Percentiles rank a stretch among this genome's conserved stretches.
Evolutionary conservation across 2,329 filamentous ascomycete species (phyloP).

Genomic region (Fusarium coicis): DNA sequence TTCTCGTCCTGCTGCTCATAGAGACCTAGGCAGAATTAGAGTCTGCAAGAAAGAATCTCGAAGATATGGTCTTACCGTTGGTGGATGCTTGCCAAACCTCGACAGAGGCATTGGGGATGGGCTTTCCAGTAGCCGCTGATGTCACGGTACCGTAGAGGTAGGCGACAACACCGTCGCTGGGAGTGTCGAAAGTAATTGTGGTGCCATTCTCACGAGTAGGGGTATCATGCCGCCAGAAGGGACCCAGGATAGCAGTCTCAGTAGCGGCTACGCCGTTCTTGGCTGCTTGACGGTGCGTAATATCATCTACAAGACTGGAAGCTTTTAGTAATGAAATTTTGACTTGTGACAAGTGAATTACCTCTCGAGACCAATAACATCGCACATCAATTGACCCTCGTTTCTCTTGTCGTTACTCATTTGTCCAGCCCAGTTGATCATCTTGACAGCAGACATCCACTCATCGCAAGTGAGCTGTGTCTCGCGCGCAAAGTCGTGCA

Average conservation of each 20-base stretch:
- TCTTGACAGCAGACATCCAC: slow-evolving; percentile 76
- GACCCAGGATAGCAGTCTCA: slow-evolving; percentile 82
- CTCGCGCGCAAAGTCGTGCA: slow-evolving; percentile 85
- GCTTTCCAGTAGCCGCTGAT: slow-evolving; percentile 69
- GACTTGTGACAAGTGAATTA: slow-evolving; percentile 30
- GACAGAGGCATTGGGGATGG: slow-evolving; percentile 72
- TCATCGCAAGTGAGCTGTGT: slow-evolving; percentile 83
- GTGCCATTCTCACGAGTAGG: slow-evolving; percentile 76
- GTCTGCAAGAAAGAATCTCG: rapidly evolving
- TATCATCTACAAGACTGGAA: slow-evolving; percentile 77
- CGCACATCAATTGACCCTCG: slow-evolving; percentile 77
- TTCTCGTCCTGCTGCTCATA: slow-evolving; percentile 79
- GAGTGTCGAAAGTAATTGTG: slow-evolving; percentile 68
- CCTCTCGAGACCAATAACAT: slow-evolving; percentile 79
- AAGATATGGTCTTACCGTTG: slow-evolving; percentile 60
- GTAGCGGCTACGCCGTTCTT: slow-evolving; percentile 63
- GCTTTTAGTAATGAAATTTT: neutral
- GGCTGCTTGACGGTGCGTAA: slow-evolving; percentile 72
- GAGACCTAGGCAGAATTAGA: slow-evolving; percentile 46
- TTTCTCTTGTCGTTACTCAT: slow-evolving; percentile 76
- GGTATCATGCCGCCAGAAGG: slow-evolving; percentile 82
- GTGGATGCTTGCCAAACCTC: slow-evolving; percentile 86
- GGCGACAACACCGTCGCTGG: slow-evolving; percentile 61
- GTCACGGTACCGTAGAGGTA: slow-evolving; percentile 72
- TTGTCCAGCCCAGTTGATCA: slow-evolving; percentile 71